Evolutionary conservation across 257 asterid genomes (phyloP).

Genomic region (Capsicum chinense): DNA sequence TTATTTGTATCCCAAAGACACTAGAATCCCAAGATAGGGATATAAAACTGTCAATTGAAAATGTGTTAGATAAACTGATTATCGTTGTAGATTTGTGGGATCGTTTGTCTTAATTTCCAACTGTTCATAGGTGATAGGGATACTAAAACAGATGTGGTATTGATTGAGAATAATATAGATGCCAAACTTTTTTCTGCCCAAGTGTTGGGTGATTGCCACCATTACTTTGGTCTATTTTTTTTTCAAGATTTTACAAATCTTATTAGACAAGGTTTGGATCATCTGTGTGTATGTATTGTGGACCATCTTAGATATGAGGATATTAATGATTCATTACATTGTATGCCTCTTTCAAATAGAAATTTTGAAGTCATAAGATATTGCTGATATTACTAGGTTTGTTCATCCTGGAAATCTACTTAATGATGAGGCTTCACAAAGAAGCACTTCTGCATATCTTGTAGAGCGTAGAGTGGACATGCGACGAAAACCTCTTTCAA

Average conservation of each 20-base stretch:
- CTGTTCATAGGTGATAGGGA: constrained; percentile 98
- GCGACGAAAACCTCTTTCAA: constrained; percentile 98
- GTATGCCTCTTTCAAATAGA: constrained; percentile 83
- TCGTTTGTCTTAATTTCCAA: constrained; percentile 81
- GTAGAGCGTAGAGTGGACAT: constrained; percentile 98
- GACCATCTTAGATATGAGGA: constrained; percentile 99
- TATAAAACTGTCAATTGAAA: constrained; percentile 95
- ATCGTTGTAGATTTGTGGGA: constrained; percentile 96
- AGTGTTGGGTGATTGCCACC: constrained; percentile 97
- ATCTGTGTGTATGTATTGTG: constrained; percentile 87
- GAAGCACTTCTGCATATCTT: constrained; percentile 99
- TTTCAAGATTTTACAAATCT: constrained; percentile 78
- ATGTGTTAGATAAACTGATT: constrained; percentile 86
- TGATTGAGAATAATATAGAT: constrained; percentile 91
- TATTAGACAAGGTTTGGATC: constrained; percentile 82
- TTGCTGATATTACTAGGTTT: constrained; percentile 97
- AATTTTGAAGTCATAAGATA: constrained; percentile 99
- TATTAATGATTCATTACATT: constrained; percentile 97
- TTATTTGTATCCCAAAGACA: constrained; percentile 88
- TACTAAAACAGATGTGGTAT: constrained; percentile 94
- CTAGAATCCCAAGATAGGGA: constrained; percentile 91
- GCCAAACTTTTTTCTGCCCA: constrained; percentile 93
- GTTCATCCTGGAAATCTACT: constrained; percentile 89
- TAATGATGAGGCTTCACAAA: constrained; percentile 94
- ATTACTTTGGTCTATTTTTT: constrained; percentile 85